Percentiles rank a stretch among this genome's conserved stretches.
Evolutionary conservation across 208 protist genomes (phyloP).

Genomic region (Trypanosoma conorhini): DNA sequence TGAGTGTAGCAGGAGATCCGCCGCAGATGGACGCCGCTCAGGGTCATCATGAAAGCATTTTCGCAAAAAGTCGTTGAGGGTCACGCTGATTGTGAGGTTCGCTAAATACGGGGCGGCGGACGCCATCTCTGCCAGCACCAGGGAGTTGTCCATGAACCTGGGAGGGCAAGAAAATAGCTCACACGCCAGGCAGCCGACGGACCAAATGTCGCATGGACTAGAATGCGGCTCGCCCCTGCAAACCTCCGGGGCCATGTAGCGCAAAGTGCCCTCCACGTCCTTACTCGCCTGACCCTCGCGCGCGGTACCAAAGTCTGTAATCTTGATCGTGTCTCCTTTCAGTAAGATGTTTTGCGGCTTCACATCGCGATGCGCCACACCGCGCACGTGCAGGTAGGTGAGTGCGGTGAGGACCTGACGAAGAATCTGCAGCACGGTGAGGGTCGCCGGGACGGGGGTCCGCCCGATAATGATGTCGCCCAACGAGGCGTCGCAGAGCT

Average conservation of each 20-base stretch:
- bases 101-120: conserved; percentile 49
- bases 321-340: conserved; percentile 91
- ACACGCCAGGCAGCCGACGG: conserved; percentile 87
- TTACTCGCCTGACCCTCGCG: conserved; percentile 64
- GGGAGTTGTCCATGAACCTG: conserved; percentile 75
- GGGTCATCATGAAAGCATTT: conserved; percentile 80
- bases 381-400: conserved; percentile 96
- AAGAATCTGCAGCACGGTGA: conserved; percentile 85
- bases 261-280: conserved; percentile 89
- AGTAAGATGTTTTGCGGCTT: conserved; percentile 98
- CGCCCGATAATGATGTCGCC: conserved; percentile 72
- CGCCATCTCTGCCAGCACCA: conserved; percentile 65
- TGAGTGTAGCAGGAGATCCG: conserved; percentile 70
- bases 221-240: conserved; percentile 82
- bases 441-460: conserved; percentile 47
- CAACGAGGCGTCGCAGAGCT: conserved; percentile 86
- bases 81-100: conserved; percentile 49
- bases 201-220: conserved; percentile 92
- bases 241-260: conserved; percentile 94
- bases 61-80: conserved; percentile 72
- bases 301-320: conserved; percentile 98
- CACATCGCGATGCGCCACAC: conserved; percentile 98
- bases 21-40: conserved; percentile 54
- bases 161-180: conserved; percentile 85
- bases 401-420: conserved; percentile 95